Conservation (phyloP, 345 rosid genomes). For the Fremontodendron californicum region DNA sequence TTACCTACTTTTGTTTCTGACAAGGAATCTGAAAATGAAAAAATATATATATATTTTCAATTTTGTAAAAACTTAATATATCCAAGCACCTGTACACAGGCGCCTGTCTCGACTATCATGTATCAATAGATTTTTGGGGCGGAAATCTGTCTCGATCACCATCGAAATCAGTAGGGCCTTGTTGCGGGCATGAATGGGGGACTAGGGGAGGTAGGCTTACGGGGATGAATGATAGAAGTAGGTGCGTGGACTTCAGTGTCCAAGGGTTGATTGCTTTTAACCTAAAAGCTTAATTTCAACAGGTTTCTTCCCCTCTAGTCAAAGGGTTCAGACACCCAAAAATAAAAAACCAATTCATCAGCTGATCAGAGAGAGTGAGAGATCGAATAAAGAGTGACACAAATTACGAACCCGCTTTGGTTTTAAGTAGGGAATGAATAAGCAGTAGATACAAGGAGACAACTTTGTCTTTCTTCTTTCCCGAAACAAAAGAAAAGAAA, state of each 20-base stretch:
- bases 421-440: conserved; percentile 24
- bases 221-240: too few relatives aligned
- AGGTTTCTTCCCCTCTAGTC: conserved; percentile 16
- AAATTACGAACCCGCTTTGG: conserved; percentile 27
- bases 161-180: too few relatives aligned
- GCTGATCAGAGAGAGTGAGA: neutral
- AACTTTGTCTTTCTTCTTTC: conserved; percentile 34
- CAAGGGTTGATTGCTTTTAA: conserved; percentile 29
- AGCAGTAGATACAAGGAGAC: conserved; percentile 16
- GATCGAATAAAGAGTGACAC: conserved; percentile 13
- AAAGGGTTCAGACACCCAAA: conserved; percentile 19
- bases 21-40: too few relatives aligned
- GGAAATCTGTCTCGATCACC: too few relatives aligned
- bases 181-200: too few relatives aligned
- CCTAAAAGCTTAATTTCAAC: conserved; percentile 37
- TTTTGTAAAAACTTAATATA: conserved; percentile 9
- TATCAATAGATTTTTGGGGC: neutral
- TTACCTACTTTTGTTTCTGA: neutral
- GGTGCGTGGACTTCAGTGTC: conserved; percentile 66
- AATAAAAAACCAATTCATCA: neutral
- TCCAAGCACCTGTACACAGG: neutral
- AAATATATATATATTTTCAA: too few relatives aligned
- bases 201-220: too few relatives aligned
- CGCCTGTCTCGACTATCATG: neutral
- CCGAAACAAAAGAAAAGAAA: conserved; percentile 26